Evolutionary conservation across 2,329 filamentous ascomycete genomes (phyloP).

Genomic region (Trichophaea hybrida): DNA sequence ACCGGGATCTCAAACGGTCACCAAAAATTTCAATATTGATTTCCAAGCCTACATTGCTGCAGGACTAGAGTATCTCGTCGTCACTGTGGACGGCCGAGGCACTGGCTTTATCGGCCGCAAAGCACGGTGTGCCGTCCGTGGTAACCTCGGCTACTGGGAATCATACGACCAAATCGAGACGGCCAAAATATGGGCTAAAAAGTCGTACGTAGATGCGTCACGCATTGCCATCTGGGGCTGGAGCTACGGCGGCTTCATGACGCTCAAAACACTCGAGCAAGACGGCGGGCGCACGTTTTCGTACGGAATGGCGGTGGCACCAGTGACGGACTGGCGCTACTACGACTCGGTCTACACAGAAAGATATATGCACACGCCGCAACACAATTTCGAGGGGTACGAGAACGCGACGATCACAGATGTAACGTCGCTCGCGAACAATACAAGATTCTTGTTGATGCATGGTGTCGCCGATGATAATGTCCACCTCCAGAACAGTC

Average conservation of each 20-base stretch:
- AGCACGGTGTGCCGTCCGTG: constrained; percentile 66
- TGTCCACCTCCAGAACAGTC: constrained; percentile 89
- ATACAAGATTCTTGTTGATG: constrained; percentile 84
- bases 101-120: constrained; percentile 82
- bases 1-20: constrained; percentile 79
- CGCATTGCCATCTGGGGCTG: constrained; percentile 94
- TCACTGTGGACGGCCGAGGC: constrained; percentile 85
- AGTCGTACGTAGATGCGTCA: constrained; percentile 66
- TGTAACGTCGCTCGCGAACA: constrained; percentile 54
- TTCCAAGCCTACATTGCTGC: constrained; percentile 85
- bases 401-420: constrained; percentile 59
- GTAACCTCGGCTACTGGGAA: constrained; percentile 72
- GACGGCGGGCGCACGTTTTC: constrained; percentile 82
- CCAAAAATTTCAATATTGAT: constrained; percentile 66
- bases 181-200: constrained; percentile 67
- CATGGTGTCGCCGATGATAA: constrained; percentile 96
- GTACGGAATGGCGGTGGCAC: constrained; percentile 96
- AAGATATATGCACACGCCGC: constrained; percentile 90
- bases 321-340: constrained; percentile 95
- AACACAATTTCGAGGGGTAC: constrained; percentile 68
- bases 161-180: constrained; percentile 81
- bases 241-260: constrained; percentile 93
- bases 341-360: constrained; percentile 94
- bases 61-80: constrained; percentile 75
- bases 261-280: constrained; percentile 82